Base-by-base conservation (phyloP, 2,329 filamentous ascomycete genomes). In the Arthrobotrys pseudoclavata region DNA sequence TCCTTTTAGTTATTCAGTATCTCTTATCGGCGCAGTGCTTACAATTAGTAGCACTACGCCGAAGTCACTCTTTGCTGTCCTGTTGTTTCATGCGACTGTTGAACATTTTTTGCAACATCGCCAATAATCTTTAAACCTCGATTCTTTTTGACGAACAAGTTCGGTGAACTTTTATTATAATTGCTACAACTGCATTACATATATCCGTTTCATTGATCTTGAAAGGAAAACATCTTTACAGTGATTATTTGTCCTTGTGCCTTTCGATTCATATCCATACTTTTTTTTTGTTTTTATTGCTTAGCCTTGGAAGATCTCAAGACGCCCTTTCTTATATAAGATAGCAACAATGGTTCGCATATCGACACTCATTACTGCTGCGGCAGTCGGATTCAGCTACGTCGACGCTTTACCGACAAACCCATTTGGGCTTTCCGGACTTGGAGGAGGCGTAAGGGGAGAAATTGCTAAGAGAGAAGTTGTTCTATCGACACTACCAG, bases 21-120 rank as follows among this genome's bases (percentile, higher is more conserved):
- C 72, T 53, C 29, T 70, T 62, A 71, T 68, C 67, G 74, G 71
- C 74, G 74, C 67, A 61, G 74, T 71, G 67, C 74, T 71, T 53
- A 68, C 52, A 42, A 60, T 60, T 60, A 34, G 48, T 50, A 63
- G 74, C 62, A 61, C 50, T 48, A 63, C 62, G 67, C 52, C 67
- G 74, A 77, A 77, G 67, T 63, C 67, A 71, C 62, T 77, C 74
- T 34, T 77, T 52, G 55, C 53, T 50, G 26, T 18, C 12, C 18
- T 50, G 22, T 61, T 26, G 13, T 48, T 62, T 47, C 29, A 20
- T 76, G 29, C 60, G 50, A n/a, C 24, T 52, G 53, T 57, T 34
- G 34, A 45, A 45, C 42, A 18, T n/a, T 15, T 50, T 64, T 67
- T 47, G 37, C 52, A 63, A 20, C 57, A 69, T 76, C 47, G 18